A percentile compares a stretch with the other conserved stretches of the same genome.
These are phyloP conservation scores for Linnemannia exigua DNA, from an alignment of 192 early-diverging fungal species.

Conservation along the genomic window DNA sequence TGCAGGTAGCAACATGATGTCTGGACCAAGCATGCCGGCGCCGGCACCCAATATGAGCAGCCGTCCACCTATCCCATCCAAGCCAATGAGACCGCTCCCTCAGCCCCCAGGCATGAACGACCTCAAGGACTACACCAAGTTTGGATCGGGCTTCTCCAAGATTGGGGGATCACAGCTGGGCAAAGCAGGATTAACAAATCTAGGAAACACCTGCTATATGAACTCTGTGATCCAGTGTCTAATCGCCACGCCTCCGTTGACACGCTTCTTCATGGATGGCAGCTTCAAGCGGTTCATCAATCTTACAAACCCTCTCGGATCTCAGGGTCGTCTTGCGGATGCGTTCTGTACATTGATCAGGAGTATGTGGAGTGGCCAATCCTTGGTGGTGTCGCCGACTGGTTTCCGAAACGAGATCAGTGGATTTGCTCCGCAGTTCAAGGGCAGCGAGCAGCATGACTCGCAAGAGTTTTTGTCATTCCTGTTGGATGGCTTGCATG, in stretches of 20 bases:
- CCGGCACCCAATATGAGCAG: neutral
- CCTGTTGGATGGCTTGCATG: constrained; percentile 92
- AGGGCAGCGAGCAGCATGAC: constrained; percentile 94
- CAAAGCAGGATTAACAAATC: constrained; percentile 80
- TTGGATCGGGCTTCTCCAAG: constrained; percentile 49
- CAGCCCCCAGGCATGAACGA: constrained; percentile 45
- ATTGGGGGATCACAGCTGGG: constrained; percentile 70
- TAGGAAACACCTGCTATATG: constrained; percentile 92
- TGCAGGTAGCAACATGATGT: neutral
- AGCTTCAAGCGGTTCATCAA: constrained; percentile 75
- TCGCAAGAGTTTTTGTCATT: constrained; percentile 96
- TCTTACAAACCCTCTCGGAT: constrained; percentile 76
- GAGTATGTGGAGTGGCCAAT: constrained; percentile 87
- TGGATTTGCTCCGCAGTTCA: constrained; percentile 85
- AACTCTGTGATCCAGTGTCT: constrained; percentile 88
- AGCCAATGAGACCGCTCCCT: constrained; percentile 60
- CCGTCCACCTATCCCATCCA: constrained; percentile 46
- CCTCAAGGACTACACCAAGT: constrained; percentile 45
- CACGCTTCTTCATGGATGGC: constrained; percentile 80
- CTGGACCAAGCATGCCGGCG: constrained; percentile 5
- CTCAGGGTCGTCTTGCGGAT: constrained; percentile 79
- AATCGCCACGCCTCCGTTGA: constrained; percentile 76
- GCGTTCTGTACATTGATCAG: constrained; percentile 84
- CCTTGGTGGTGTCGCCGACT: constrained; percentile 82
- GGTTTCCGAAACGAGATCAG: constrained; percentile 84